Percentiles rank a stretch among this genome's conserved stretches.
Evolutionary conservation across 2,329 filamentous ascomycete genomes (phyloP).

Genomic region (Dactylellina haptotyla): DNA sequence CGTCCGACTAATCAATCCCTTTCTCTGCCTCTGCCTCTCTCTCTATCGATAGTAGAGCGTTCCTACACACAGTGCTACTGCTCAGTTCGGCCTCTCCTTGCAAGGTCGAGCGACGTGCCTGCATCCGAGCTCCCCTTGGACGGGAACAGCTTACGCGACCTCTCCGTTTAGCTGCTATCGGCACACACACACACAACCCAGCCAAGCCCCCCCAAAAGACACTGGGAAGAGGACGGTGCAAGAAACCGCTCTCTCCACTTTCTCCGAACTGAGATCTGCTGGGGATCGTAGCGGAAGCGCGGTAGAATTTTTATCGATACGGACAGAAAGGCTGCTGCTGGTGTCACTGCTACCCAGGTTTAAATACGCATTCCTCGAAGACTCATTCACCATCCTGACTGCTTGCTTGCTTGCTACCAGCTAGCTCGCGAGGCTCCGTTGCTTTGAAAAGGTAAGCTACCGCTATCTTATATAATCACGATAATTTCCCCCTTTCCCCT

Average conservation of each 20-base stretch:
- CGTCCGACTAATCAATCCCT: not conserved
- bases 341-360: too few species aligned
- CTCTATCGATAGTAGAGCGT: too few species aligned
- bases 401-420: too few species aligned
- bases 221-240: too few species aligned
- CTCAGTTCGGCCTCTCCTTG: too few species aligned
- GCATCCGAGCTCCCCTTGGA: constrained; percentile 50
- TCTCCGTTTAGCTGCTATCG: constrained; percentile 28
- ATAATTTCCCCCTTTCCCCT: not conserved
- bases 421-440: too few species aligned
- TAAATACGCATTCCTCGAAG: not conserved
- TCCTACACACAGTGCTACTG: too few species aligned
- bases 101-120: constrained; percentile 40
- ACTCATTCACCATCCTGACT: too few species aligned
- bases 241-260: not conserved
- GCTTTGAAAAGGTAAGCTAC: too few species aligned
- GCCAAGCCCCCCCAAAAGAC: not conserved
- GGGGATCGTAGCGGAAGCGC: not conserved
- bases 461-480: too few species aligned
- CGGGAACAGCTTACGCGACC: constrained; percentile 49
- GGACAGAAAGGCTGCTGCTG: not conserved
- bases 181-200: not conserved
- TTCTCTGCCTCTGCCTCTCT: not conserved
- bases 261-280: not conserved
- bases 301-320: not conserved